Base-by-base conservation (phyloP, 2,329 filamentous ascomycete species). In the Colletotrichum tropicicola region DNA sequence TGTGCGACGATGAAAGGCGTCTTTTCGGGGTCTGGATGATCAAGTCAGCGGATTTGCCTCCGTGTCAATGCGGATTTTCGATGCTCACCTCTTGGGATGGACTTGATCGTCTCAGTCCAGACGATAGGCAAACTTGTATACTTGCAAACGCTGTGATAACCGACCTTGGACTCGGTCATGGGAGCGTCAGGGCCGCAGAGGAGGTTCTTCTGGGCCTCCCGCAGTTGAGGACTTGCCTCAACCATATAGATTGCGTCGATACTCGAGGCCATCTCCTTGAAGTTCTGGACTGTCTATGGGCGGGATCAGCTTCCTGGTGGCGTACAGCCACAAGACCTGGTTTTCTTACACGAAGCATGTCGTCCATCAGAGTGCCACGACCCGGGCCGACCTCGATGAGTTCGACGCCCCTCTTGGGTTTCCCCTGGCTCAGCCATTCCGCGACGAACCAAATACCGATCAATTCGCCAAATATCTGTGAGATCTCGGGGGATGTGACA, bases 401-500 rank as follows among this genome's bases (percentile, higher is more conserved):
- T 75, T 98, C 91, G 15, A 98, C 89, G 25, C 92, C 93, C 28
- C 86, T 83, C 66, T 82, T 87, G 59, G 87, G 91, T 65, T 85
- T 86, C 15, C 94, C 94, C 77, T 99, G 96, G 41, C 92, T 91
- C 77, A 98, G 92, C 95, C 96, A 99, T 83, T 99, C 96, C 43
- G 95, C 90, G 54, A 98, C 91, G 67, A 97, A 90, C 96, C 96
- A 99, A 71, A 99, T 88, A 5, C 93, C 96, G 60, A 98, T 84
- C 27, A 99, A 85, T 80, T 99, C 96, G 23, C 96, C 96, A 79
- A 99, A 99, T 12, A 98, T 87, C 75, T 98, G 96, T 1, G 94
- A 98, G 71, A 99, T 98, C 78, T 99, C 96, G 0, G 96, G 96
- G 0, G 94, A 98, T 0, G 96, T 99, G 54, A 98, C 91, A 74